Evolutionary conservation across 192 early-diverging fungal genomes (phyloP), one percentile per base, ranked within the genome.

Genomic region (Chytriomyces hyalinus): DNA sequence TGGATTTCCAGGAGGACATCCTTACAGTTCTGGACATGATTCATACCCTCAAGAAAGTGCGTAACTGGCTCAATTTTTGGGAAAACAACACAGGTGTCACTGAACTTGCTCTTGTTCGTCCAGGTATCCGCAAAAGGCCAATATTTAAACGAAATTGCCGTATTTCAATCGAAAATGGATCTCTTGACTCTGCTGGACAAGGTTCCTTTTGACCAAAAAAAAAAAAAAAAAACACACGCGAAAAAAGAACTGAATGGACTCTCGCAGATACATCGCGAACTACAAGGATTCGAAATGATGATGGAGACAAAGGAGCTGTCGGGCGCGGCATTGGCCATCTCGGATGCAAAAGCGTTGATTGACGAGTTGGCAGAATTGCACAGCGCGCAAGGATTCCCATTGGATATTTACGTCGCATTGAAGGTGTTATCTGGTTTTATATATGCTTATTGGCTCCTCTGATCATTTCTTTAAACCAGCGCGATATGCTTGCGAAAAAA

Each of bases 271-370:
- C 77, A 78, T 50, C 22, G 77, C 22, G 77, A 78, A 65, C 61
- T 78, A 43, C 26, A 26, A 22, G 62, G 62, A 46, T 71, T 78
- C 49, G 77, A 78, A 11, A 44, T 65, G 49, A 70, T 78, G 62
- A 26, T 78, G 69, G 67, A 71, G 50, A 71, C 67, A 24, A 70
- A 78, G 44, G 69, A 71, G n/a, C 69, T 78, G 6, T 65, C 67
- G 5, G 67, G 62, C 49, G 77, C 77, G 9, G 77, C 77, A 11
- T 72, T 62, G 4, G 69, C 68, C 17, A 78, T 78, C 28, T 70
- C 77, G 4, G 77, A 78, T 51, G 77, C 77, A 8, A 75, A 75
- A 66, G 73, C 73, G 49, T 36, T 75, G 22, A 51, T 75, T n/a
- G 73, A 75, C 13, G 73, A 75, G 22, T 49, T 75, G 62, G 44